Percentiles rank a stretch among this genome's conserved stretches.
Conservation (phyloP, 306 rosid genomes). For the Pterocarpus santalinus region DNA sequence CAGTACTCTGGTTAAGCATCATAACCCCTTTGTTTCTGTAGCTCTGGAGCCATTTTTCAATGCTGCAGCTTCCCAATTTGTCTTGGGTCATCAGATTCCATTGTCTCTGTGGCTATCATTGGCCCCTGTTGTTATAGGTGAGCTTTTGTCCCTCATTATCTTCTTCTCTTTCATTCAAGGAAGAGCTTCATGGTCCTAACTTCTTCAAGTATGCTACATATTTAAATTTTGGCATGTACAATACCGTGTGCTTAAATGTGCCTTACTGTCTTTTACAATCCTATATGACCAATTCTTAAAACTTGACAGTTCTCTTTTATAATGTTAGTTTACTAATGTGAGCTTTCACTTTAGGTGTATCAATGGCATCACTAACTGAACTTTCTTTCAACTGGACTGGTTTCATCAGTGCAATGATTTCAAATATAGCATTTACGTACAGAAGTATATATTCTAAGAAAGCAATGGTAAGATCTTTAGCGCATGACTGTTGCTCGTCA, state of each 20-base stretch:
- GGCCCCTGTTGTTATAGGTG: slow-evolving; percentile 85
- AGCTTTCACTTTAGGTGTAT: slow-evolving; percentile 65
- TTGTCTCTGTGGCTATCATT: slow-evolving; percentile 74
- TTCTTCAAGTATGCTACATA: slow-evolving; percentile 11
- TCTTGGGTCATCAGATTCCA: slow-evolving; percentile 77
- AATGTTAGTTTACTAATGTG: slow-evolving; percentile 15
- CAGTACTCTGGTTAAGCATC: slow-evolving; percentile 4
- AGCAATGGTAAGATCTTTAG: slow-evolving; percentile 68
- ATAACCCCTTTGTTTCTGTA: slow-evolving; percentile 28
- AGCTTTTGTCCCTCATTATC: neutral
- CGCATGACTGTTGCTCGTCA: neutral
- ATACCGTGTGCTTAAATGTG: neutral
- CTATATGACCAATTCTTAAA: slow-evolving; percentile 7
- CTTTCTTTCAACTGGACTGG: slow-evolving; percentile 86
- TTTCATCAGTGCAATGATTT: slow-evolving; percentile 78
- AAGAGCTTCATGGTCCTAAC: slow-evolving; percentile 4
- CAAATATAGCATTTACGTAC: slow-evolving; percentile 80
- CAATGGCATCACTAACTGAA: slow-evolving; percentile 85
- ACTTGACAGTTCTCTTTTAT: neutral
- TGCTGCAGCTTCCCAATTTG: slow-evolving; percentile 82
- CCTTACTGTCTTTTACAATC: neutral
- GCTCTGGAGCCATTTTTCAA: slow-evolving; percentile 86
- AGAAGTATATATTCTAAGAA: slow-evolving; percentile 82
- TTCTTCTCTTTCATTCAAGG: neutral
- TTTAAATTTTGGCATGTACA: neutral